A percentile compares a stretch with the other conserved stretches of the same genome.
Evolutionary conservation across 208 protist genomes (phyloP).

Genomic region (Naegleria fowleri): DNA sequence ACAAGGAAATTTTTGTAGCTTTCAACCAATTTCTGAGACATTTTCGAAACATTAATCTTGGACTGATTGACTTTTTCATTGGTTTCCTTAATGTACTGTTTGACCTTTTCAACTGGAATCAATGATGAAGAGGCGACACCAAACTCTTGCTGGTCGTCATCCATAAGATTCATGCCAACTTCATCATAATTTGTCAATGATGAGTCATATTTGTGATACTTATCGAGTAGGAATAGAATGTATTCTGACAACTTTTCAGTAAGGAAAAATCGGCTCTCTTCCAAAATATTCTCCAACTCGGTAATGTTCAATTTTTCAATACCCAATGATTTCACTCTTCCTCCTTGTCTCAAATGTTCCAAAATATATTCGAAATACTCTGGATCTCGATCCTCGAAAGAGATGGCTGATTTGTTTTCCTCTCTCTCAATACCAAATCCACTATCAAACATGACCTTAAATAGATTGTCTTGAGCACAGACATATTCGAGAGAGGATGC

Average conservation of each 20-base stretch:
- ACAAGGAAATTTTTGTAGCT: not conserved
- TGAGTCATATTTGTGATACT: not conserved
- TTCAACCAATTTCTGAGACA: not conserved
- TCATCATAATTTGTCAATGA: not conserved
- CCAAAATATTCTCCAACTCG: not conserved
- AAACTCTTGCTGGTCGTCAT: not conserved
- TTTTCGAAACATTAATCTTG: not conserved
- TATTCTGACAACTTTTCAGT: not conserved
- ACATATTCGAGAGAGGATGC: not conserved
- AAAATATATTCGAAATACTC: constrained; percentile 11
- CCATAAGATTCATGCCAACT: not conserved
- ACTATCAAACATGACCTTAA: not conserved
- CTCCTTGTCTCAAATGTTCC: constrained; percentile 4
- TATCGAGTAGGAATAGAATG: not conserved
- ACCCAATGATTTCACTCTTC: not conserved
- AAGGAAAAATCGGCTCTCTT: not conserved
- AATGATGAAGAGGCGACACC: not conserved
- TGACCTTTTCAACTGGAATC: not conserved
- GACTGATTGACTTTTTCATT: not conserved
- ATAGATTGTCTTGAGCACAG: not conserved
- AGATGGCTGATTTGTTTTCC: not conserved
- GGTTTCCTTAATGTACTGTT: not conserved
- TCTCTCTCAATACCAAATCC: not conserved
- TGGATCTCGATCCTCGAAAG: not conserved
- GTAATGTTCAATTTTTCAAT: not conserved